phyloP scores from a whole-genome alignment of 2,329 filamentous ascomycete species.

The Trichoderma sp. region DNA sequence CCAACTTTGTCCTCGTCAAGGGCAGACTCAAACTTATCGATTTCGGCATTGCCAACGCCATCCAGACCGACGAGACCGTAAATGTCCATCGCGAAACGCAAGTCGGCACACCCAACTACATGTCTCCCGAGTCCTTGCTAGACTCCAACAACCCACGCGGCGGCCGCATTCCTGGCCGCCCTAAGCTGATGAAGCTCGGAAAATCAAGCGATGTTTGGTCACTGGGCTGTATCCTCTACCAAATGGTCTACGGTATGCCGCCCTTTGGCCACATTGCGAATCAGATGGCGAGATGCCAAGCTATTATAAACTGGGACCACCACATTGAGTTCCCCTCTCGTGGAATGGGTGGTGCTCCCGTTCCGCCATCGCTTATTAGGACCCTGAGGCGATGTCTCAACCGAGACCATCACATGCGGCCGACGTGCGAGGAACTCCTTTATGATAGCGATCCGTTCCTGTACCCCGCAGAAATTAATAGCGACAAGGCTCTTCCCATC shows the following conservation, averaged over 20 bases:
- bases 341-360: constrained; percentile 62
- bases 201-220: constrained; percentile 97
- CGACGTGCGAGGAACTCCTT: constrained; percentile 62
- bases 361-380: constrained; percentile 57
- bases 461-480: constrained; percentile 55
- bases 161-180: constrained; percentile 39
- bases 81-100: constrained; percentile 96
- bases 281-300: constrained; percentile 80
- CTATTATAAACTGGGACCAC: constrained; percentile 77
- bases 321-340: constrained; percentile 67
- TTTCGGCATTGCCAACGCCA: constrained; percentile 97
- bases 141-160: constrained; percentile 71
- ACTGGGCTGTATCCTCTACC: constrained; percentile 92
- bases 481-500: constrained; percentile 54
- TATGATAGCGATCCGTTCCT: constrained; percentile 59
- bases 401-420: constrained; percentile 59
- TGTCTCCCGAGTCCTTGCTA: constrained; percentile 92
- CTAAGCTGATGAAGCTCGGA: constrained; percentile 89
- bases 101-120: constrained; percentile 96
- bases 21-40: constrained; percentile 94
- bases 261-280: constrained; percentile 91
- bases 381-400: constrained; percentile 62
- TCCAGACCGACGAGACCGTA: constrained; percentile 90
- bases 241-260: constrained; percentile 96
- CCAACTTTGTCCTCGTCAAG: constrained; percentile 91